Conservation (phyloP, 106 monocot species). For the Apostasia ramifera region DNA sequence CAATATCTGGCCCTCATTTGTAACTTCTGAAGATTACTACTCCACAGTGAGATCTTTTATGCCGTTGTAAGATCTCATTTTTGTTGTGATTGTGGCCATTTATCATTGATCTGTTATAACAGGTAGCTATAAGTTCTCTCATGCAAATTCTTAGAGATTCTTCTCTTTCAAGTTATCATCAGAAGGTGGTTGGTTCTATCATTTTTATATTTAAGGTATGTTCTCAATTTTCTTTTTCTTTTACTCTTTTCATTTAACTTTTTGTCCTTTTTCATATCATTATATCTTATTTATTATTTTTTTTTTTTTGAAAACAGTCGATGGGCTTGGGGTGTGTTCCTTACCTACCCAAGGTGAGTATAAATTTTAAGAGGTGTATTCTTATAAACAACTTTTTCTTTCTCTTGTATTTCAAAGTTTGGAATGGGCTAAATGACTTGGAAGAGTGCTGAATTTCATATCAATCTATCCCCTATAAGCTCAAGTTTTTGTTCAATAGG, state of each 20-base stretch:
- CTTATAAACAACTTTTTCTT: too few species aligned
- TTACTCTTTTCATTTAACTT: background rate
- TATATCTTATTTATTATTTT: conserved; percentile 3
- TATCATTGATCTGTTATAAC: conserved; percentile 7
- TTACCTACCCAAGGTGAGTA: conserved; percentile 85
- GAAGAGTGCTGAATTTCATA: too few species aligned
- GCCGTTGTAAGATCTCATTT: background rate
- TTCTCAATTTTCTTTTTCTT: background rate
- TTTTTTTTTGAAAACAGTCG: conserved; percentile 39
- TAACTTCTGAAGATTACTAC: conserved; percentile 96
- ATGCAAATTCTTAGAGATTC: conserved; percentile 95
- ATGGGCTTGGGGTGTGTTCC: conserved; percentile 99
- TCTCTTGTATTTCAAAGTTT: too few species aligned
- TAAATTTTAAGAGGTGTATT: too few species aligned
- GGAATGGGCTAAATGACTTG: too few species aligned
- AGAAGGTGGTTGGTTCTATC: conserved; percentile 89
- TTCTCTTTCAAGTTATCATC: conserved; percentile 96
- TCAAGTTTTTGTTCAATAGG: too few species aligned
- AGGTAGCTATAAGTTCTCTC: conserved; percentile 96
- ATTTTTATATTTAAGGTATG: conserved; percentile 97
- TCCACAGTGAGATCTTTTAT: conserved; percentile 48
- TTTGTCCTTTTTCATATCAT: conserved; percentile 4
- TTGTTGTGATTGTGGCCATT: background rate
- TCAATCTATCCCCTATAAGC: too few species aligned
- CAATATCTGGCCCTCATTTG: conserved; percentile 86